Evolutionary conservation across 2,329 filamentous ascomycete genomes (phyloP).

Genomic region (Trichoderma sp.): DNA sequence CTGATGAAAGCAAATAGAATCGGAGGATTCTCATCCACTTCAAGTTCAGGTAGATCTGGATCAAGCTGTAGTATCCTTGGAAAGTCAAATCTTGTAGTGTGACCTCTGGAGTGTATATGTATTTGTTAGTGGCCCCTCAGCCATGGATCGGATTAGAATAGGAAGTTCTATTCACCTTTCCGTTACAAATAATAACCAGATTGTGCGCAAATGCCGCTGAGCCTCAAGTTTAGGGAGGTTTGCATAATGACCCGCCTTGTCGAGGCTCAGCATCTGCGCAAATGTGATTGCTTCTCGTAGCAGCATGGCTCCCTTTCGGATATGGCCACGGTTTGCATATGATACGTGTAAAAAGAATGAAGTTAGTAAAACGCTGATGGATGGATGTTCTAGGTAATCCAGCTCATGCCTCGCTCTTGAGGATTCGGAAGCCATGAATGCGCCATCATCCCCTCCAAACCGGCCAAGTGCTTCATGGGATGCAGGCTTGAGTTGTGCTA

Average conservation of each 20-base stretch:
- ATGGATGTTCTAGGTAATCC: constrained; percentile 7
- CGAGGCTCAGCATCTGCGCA: constrained; percentile 1
- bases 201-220: neutral
- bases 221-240: neutral
- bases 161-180: neutral
- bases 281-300: constrained; percentile 11
- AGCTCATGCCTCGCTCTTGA: neutral
- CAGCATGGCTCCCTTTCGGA: constrained; percentile 6
- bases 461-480: neutral
- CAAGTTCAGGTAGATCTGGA: neutral
- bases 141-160: neutral
- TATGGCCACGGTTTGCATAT: constrained; percentile 7
- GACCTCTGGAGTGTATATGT: neutral
- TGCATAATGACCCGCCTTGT: constrained; percentile 2
- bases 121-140: neutral
- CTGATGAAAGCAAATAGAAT: constrained; percentile 8
- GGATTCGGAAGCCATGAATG: constrained; percentile 7
- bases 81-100: constrained; percentile 8
- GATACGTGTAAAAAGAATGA: constrained; percentile 14
- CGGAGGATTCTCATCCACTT: constrained; percentile 6
- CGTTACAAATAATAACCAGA: constrained; percentile 6
- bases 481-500: constrained; percentile 6
- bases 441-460: constrained; percentile 2
- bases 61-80: constrained; percentile 15
- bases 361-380: neutral